Conservation (phyloP, 2,329 filamentous ascomycete species). For the Botrytis squamosa region DNA sequence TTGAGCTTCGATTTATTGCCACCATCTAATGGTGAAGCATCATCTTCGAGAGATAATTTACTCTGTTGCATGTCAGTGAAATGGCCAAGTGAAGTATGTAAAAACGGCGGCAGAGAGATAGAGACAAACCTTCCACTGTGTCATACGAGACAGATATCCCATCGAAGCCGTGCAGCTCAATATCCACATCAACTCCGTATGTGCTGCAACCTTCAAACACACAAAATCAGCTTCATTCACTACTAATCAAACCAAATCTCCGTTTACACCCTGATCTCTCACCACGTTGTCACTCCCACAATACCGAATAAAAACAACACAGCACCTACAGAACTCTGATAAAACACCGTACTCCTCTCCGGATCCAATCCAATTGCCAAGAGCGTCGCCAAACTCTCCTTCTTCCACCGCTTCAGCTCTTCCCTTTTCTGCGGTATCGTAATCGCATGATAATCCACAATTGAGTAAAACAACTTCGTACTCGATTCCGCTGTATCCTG, state of each 20-base stretch:
- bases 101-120: neutral
- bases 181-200: conserved; percentile 96
- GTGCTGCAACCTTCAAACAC: conserved; percentile 61
- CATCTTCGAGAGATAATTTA: conserved; percentile 66
- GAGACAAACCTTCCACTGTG: conserved; percentile 84
- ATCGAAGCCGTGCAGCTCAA: conserved; percentile 87
- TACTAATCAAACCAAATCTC: neutral
- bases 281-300: neutral
- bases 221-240: conserved; percentile 3
- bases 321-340: conserved; percentile 67
- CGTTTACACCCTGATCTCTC: neutral
- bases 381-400: conserved; percentile 75
- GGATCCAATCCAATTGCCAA: conserved; percentile 83
- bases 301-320: conserved; percentile 6
- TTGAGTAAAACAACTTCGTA: conserved; percentile 73
- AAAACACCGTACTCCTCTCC: conserved; percentile 74
- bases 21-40: conserved; percentile 57
- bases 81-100: neutral
- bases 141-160: conserved; percentile 97
- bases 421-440: conserved; percentile 69
- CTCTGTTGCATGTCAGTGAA: conserved; percentile 49
- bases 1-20: conserved; percentile 66
- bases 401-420: conserved; percentile 62
- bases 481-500: conserved; percentile 61
- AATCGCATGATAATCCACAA: conserved; percentile 93